Evolutionary conservation across 2,329 filamentous ascomycete genomes (phyloP), one percentile per base, ranked within the genome.

Genomic region (Alternaria gansuensis): DNA sequence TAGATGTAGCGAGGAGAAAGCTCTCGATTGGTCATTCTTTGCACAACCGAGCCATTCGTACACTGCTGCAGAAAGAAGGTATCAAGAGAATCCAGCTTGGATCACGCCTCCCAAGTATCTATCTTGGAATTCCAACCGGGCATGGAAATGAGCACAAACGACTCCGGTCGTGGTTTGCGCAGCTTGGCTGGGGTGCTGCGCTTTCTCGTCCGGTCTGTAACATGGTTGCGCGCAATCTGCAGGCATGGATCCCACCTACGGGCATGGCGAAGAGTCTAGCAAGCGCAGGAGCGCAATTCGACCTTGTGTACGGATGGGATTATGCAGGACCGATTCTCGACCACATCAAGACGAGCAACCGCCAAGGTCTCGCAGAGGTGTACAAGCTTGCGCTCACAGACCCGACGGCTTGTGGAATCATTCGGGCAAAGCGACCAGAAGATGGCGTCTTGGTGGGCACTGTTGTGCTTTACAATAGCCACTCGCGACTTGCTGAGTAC

Each of bases 1-100:
- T 98, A 36, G 93, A 97, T 66, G 93, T 94, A 0, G 81, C 85
- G 4, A 90, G 96, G 70, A 87, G 94, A 33, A 95, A 93, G 69
- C 84, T 97, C 9, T 96, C 93, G 0, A 95, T 98, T 60, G 94
- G 94, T 0, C 88, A 93, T 65, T 97, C 92, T 0, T 85, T 98
- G 2, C 93, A 97, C 77, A 90, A 92, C 61, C 85, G 93, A 37
- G 93, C 93, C 0, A 86, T 97, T 53, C 88, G 91, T 31, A 89
- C 87, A 5, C 82, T 98, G 2, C 74, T 88, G 3, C 89, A 92
- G 68, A 86, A 87, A 49, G 85, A 87, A 37, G 89, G 88, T 2
- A 84, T 96, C 69, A 90, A 90, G 70, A 89, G 89, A 56, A 86
- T 97, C 33, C 93, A 96, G 73, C 85, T 97, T 0, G 94, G 93